Evolutionary conservation across 2,329 filamentous ascomycete genomes (phyloP).

Genomic region (Alternaria alternata): DNA sequence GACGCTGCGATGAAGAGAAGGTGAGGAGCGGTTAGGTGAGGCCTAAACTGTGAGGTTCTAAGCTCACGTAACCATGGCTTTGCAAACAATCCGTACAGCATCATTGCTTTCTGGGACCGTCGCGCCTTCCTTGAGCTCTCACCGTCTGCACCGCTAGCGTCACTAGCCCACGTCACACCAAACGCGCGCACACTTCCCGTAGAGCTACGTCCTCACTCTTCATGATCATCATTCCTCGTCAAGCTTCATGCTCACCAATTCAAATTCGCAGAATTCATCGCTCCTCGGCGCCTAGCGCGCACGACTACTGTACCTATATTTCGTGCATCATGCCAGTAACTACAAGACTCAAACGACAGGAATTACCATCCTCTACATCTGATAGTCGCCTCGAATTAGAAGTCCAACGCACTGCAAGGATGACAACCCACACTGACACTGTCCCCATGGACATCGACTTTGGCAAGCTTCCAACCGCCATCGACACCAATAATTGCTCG

Average conservation of each 20-base stretch:
- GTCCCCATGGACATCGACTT: constrained; percentile 6
- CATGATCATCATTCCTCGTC: background rate
- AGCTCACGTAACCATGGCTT: background rate
- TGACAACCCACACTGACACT: background rate
- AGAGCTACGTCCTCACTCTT: background rate
- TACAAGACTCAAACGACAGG: background rate
- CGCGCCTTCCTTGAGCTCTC: background rate
- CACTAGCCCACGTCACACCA: background rate
- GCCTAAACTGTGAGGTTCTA: background rate
- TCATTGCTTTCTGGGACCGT: background rate
- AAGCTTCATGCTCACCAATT: background rate
- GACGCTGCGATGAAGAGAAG: accelerated
- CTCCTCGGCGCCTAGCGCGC: background rate
- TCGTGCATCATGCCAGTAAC: background rate
- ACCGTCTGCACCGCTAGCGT: background rate
- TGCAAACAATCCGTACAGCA: background rate
- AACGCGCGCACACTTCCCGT: background rate
- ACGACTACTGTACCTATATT: background rate
- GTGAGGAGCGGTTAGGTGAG: background rate
- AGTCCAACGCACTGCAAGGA: background rate
- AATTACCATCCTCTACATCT: background rate
- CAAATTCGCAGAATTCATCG: background rate
- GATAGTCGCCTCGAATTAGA: accelerated
- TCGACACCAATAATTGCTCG: accelerated
- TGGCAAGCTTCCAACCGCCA: accelerated